Evolutionary conservation across 345 rosid species (phyloP).

Genomic region (Zanthoxylum bungeanum): DNA sequence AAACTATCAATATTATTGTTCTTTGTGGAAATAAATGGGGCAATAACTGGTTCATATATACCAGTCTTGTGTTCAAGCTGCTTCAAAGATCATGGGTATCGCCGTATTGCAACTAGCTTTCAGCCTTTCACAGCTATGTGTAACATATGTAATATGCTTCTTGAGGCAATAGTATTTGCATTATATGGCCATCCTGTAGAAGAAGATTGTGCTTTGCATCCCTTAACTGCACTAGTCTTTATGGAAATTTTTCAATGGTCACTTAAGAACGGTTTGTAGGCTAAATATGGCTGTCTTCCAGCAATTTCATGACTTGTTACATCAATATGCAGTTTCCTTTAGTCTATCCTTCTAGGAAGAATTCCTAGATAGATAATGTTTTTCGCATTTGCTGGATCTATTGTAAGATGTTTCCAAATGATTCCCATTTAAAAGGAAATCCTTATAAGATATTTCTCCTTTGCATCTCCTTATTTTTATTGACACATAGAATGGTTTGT

Average conservation of each 20-base stretch:
- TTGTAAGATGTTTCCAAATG: not conserved
- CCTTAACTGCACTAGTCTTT: too few relatives aligned
- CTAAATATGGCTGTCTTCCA: not conserved
- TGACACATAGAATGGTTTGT: constrained; percentile 14
- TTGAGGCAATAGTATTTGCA: not conserved
- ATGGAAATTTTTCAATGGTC: not conserved
- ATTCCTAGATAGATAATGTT: not conserved
- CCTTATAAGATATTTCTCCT: not conserved
- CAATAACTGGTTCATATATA: not conserved
- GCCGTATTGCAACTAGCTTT: too few relatives aligned
- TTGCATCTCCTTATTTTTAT: not conserved
- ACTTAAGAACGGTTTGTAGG: not conserved
- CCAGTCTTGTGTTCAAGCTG: not conserved
- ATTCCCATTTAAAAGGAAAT: not conserved
- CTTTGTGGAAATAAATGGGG: not conserved
- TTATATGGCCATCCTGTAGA: not conserved
- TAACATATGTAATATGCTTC: too few relatives aligned
- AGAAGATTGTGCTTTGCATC: not conserved
- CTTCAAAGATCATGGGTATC: not conserved
- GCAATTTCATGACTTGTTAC: not conserved
- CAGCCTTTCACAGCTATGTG: too few relatives aligned
- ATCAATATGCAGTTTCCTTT: not conserved
- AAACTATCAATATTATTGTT: too few relatives aligned
- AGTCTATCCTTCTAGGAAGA: not conserved
- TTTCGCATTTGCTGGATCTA: not conserved